phyloP scores from a whole-genome alignment of 306 rosid genomes.

The Quercus bicolor region DNA sequence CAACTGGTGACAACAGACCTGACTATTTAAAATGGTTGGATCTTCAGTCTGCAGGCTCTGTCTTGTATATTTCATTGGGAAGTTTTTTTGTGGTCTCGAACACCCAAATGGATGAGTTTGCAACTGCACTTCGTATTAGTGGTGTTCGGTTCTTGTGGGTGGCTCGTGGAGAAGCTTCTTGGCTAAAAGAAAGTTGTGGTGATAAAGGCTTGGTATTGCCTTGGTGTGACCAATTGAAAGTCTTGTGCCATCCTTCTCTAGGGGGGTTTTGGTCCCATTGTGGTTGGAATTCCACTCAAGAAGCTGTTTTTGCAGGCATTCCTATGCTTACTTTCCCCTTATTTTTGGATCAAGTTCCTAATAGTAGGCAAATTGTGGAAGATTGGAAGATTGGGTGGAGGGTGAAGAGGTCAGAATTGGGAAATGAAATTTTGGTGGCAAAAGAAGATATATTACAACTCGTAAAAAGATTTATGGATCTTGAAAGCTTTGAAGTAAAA shows the following conservation, averaged over 20 bases:
- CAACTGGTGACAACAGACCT: conserved; percentile 1
- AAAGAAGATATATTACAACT: background rate
- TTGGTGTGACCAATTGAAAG: background rate
- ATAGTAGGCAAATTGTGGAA: background rate
- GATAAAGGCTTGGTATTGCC: background rate
- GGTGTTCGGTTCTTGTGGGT: background rate
- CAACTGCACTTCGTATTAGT: background rate
- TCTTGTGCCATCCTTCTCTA: background rate
- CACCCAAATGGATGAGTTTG: background rate
- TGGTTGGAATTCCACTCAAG: conserved; percentile 1
- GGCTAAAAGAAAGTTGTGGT: background rate
- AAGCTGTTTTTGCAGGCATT: background rate
- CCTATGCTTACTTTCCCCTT: background rate
- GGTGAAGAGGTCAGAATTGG: background rate
- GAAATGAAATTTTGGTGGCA: background rate
- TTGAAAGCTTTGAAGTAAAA: background rate
- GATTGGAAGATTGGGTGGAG: conserved; percentile 1
- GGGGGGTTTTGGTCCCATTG: conserved; percentile 1
- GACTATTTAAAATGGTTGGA: conserved; percentile 48
- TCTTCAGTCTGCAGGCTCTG: background rate
- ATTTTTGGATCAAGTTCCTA: background rate
- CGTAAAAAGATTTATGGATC: background rate
- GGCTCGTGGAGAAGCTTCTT: background rate
- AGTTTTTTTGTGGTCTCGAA: background rate
- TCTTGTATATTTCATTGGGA: background rate